Conservation (phyloP, 164 flowering plant species). For the Macadamia integrifolia region DNA sequence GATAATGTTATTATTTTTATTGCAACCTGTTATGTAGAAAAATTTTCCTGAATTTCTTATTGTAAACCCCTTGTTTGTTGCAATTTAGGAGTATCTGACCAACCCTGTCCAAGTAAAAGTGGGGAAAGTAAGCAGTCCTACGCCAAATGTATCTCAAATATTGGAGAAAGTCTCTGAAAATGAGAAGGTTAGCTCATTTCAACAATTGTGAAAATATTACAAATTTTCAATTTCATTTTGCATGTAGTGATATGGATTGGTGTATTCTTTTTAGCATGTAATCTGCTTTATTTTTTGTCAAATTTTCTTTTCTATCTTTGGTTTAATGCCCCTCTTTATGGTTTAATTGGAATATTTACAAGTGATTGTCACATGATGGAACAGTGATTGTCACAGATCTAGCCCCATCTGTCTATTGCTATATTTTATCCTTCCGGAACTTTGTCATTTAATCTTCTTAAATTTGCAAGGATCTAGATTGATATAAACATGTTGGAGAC, state of each 20-base stretch:
- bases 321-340: background rate
- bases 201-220: background rate
- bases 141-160: constrained; percentile 50
- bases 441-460: too few relatives aligned
- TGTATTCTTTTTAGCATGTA: background rate
- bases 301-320: background rate
- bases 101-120: constrained; percentile 61
- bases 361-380: background rate
- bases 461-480: too few relatives aligned
- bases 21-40: background rate
- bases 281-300: background rate
- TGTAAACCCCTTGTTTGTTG: background rate
- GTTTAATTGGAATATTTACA: background rate
- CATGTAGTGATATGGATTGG: too few relatives aligned
- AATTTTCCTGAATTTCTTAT: background rate
- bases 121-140: constrained; percentile 65
- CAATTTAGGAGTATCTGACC: constrained; percentile 44
- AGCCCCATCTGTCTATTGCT: background rate
- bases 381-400: background rate
- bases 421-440: too few relatives aligned
- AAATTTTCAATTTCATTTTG: background rate
- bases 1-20: background rate
- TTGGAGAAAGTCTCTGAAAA: constrained; percentile 47
- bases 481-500: too few relatives aligned
- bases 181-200: constrained; percentile 45